Evolutionary conservation across 345 rosid species (phyloP).

Genomic region (Lumnitzera racemosa): DNA sequence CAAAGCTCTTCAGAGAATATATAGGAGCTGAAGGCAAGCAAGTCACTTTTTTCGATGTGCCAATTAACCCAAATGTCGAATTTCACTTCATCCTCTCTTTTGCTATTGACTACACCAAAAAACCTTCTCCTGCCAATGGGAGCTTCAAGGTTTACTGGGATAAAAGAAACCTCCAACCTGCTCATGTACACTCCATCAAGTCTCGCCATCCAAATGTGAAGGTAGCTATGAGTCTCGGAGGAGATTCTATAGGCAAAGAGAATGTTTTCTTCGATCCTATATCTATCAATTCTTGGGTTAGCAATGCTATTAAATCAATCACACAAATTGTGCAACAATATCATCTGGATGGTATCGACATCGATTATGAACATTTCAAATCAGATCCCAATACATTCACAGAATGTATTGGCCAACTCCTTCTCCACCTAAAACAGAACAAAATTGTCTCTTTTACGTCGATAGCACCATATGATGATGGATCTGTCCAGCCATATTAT

Average conservation of each 20-base stretch:
- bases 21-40: slow-evolving; percentile 46
- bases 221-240: slow-evolving; percentile 56
- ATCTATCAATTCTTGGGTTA: slow-evolving; percentile 43
- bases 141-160: slow-evolving; percentile 38
- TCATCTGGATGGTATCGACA: slow-evolving; percentile 42
- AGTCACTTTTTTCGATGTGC: slow-evolving; percentile 36
- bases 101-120: slow-evolving; percentile 40
- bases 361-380: slow-evolving; percentile 47
- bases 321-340: slow-evolving; percentile 25
- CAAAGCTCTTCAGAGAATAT: slow-evolving; percentile 49
- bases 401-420: slow-evolving; percentile 47
- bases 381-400: slow-evolving; percentile 46
- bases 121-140: slow-evolving; percentile 44
- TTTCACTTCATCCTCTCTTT: slow-evolving; percentile 45
- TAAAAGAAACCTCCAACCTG: slow-evolving; percentile 24
- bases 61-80: slow-evolving; percentile 28
- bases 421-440: slow-evolving; percentile 23
- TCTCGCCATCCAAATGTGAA: slow-evolving; percentile 28
- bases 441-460: slow-evolving; percentile 32
- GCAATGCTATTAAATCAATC: slow-evolving; percentile 36
- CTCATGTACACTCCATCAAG: slow-evolving; percentile 30
- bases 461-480: slow-evolving; percentile 46
- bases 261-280: slow-evolving; percentile 19
- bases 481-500: slow-evolving; percentile 36
- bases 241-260: slow-evolving; percentile 24